phyloP scores from a whole-genome alignment of 2,329 filamentous ascomycete species.

The Pseudogymnoascus destructans region DNA sequence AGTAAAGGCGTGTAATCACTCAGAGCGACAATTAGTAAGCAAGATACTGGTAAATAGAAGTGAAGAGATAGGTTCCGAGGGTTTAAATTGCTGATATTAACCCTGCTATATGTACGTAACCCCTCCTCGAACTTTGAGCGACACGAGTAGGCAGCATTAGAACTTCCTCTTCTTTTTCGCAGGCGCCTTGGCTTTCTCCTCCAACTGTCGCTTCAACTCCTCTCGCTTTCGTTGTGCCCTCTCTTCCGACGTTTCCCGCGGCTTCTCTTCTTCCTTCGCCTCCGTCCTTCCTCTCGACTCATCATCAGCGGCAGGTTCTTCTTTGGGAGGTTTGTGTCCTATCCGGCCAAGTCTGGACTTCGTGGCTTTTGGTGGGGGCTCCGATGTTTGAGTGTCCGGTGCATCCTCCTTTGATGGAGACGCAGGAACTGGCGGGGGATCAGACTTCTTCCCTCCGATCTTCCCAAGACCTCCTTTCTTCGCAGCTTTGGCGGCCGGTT shows the following conservation, averaged over 20 bases:
- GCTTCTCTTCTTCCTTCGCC: constrained; percentile 11
- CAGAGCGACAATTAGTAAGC: background rate
- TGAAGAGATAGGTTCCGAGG: background rate
- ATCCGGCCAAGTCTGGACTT: constrained; percentile 21
- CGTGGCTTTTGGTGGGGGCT: constrained; percentile 9
- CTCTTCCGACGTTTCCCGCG: constrained; percentile 23
- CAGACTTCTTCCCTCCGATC: constrained; percentile 21
- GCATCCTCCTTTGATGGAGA: background rate
- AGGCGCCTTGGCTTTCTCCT: constrained; percentile 23
- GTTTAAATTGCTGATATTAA: background rate
- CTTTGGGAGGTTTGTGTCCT: constrained; percentile 11
- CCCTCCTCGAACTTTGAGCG: background rate
- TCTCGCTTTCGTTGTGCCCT: constrained; percentile 23
- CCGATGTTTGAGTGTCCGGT: background rate
- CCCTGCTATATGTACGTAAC: background rate
- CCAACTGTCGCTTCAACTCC: constrained; percentile 23
- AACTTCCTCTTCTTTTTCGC: constrained; percentile 27
- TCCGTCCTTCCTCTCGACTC: constrained; percentile 14
- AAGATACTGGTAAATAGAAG: background rate
- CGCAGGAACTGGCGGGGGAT: background rate
- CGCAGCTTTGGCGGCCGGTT: constrained; percentile 9
- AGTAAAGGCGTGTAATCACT: background rate
- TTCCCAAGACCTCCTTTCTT: constrained; percentile 19
- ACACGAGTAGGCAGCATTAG: constrained; percentile 13
- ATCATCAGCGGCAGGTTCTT: constrained; percentile 15